Evolutionary conservation across 352 stramenopile species (phyloP).

Genomic region (Phytophthora pistaciae): DNA sequence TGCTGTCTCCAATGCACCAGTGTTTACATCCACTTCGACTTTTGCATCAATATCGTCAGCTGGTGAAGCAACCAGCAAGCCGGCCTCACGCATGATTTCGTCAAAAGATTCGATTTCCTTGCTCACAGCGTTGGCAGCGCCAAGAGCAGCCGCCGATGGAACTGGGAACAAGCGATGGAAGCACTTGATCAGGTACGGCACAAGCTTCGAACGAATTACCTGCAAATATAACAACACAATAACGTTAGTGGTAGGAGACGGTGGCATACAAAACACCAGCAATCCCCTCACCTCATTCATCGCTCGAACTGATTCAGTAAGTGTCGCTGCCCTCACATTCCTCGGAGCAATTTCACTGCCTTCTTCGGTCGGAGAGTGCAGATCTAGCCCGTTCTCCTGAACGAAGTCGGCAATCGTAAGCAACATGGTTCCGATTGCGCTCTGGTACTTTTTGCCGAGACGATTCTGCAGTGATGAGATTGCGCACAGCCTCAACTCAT

Average conservation of each 20-base stretch:
- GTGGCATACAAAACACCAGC: not conserved
- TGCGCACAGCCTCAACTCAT: slow-evolving; percentile 84
- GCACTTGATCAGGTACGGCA: slow-evolving; percentile 78
- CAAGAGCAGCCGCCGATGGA: slow-evolving; percentile 30
- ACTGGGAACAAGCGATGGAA: slow-evolving; percentile 76
- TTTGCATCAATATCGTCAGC: slow-evolving; percentile 14
- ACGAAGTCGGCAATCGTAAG: slow-evolving; percentile 66
- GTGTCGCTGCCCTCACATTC: slow-evolving; percentile 30
- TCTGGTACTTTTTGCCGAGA: slow-evolving; percentile 66
- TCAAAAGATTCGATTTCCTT: slow-evolving; percentile 51
- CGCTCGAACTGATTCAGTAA: slow-evolving; percentile 55
- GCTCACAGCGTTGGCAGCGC: slow-evolving; percentile 21
- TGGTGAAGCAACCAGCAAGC: slow-evolving; percentile 20
- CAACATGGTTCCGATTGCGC: slow-evolving; percentile 56
- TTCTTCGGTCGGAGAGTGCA: slow-evolving; percentile 22
- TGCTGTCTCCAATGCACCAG: slow-evolving; percentile 12
- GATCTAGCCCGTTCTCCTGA: slow-evolving; percentile 55
- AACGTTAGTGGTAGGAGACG: not conserved
- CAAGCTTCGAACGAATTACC: slow-evolving; percentile 62
- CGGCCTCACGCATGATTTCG: slow-evolving; percentile 59
- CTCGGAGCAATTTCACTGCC: slow-evolving; percentile 16
- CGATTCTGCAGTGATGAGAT: slow-evolving; percentile 72
- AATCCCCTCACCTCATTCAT: slow-evolving; percentile 60
- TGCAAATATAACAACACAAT: slow-evolving; percentile 16
- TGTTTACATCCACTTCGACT: slow-evolving; percentile 39